Base-by-base conservation (phyloP, 108 stramenopile genomes). In the Parmales sp. region DNA sequence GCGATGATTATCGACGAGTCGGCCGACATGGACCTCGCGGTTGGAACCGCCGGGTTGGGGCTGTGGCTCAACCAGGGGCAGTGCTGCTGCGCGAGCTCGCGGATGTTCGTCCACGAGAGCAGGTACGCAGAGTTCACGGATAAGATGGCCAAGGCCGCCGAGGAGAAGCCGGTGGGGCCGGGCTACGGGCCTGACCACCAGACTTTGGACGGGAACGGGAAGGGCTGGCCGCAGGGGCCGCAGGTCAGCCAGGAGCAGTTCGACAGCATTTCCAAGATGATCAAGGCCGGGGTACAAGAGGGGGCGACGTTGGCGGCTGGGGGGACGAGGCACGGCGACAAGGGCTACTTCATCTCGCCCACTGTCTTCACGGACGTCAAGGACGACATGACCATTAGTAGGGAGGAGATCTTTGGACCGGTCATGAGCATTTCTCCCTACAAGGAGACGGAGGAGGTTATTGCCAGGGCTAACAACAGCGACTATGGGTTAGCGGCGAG, bases 401-500 rank as follows among this genome's bases (percentile, higher is more conserved):
- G 69, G 20, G 82, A 83, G 54, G 85, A 86, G 51, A 82, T 89
- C 38, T 86, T 86, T 45, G 84, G 84, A 13, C 84, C 84, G 5
- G 81, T 85, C 29, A 72, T 84, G 74, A 16, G 16, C 41, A 43
- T 43, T 43, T 43, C 16, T 16, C 16, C 11, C 41, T 43, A 16
- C 11, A 43, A 43, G 41, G 11, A 16, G n/a, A n/a, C 16, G 8
- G 41, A 43, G 11, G 41, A 43, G 41, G 41, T 16, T 11, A 16
- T 43, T 11, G 41, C 6, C 13, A 9, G 82, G 1, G 90, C 92
- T 36, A 91, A 93, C 69, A 67, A 84, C 48, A 79, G 85, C 8
- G 38, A 66, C 1, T 93, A 76, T 69, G 92, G 92, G 7, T 82
- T 93, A 60, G 83, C 83, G 18, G 84, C 89, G 0, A 87, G 89